Percentiles rank a stretch among this genome's conserved stretches.
phyloP scores from a whole-genome alignment of 306 rosid genomes.

The Cicer cuneatum region DNA sequence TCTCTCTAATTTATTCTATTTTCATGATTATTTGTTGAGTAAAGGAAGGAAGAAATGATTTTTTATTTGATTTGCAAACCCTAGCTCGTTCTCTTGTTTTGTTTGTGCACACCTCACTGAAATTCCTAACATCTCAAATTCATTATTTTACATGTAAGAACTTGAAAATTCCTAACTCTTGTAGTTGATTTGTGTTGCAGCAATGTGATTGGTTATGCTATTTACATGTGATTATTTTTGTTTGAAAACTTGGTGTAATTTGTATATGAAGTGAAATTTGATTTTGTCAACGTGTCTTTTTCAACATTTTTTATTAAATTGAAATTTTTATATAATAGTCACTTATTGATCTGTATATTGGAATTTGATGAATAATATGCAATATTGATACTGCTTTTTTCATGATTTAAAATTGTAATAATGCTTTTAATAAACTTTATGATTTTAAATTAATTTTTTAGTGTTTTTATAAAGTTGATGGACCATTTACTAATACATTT shows the following conservation, averaged over 20 bases:
- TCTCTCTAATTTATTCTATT: too few relatives aligned
- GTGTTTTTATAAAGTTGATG: slow-evolving; percentile 29
- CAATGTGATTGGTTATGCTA: background rate
- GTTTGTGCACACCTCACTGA: too few relatives aligned
- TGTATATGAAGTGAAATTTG: too few relatives aligned
- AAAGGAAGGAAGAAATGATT: too few relatives aligned
- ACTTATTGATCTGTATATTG: background rate
- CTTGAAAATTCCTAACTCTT: too few relatives aligned
- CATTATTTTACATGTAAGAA: too few relatives aligned
- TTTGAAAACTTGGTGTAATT: background rate
- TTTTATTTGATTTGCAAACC: too few relatives aligned
- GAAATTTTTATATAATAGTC: background rate
- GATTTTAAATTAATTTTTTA: background rate
- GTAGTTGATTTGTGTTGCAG: slow-evolving; percentile 26
- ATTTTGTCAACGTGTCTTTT: background rate
- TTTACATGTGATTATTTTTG: slow-evolving; percentile 23
- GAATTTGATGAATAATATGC: background rate
- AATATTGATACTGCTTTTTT: slow-evolving; percentile 9
- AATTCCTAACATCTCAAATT: too few relatives aligned
- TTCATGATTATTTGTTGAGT: too few relatives aligned
- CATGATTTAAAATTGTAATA: slow-evolving; percentile 6
- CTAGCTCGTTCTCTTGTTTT: too few relatives aligned
- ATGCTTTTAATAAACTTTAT: slow-evolving; percentile 10
- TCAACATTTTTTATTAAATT: background rate
- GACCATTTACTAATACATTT: slow-evolving; percentile 40